Base-by-base conservation (phyloP, 139 green algal genomes). In the Astrephomene gubernaculifera region DNA sequence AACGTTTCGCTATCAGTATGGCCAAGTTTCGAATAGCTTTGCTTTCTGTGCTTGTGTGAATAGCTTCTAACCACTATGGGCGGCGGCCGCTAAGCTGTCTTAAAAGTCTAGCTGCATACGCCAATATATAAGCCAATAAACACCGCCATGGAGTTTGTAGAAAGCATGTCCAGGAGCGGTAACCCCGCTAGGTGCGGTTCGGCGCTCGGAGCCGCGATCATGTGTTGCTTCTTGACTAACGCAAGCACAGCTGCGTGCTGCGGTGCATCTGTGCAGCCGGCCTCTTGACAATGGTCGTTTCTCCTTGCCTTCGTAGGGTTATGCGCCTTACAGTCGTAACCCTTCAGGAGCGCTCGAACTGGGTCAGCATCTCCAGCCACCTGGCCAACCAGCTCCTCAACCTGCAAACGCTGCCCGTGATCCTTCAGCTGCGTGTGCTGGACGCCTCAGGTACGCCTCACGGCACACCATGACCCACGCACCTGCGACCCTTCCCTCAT, bases 271-370 rank as follows among this genome's bases (percentile, higher is more conserved):
- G n/a, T n/a, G n/a, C n/a, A n/a, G n/a, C n/a, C n/a, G n/a, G n/a
- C n/a, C n/a, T n/a, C n/a, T n/a, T n/a, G n/a, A n/a, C n/a, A n/a
- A n/a, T n/a, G n/a, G n/a, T n/a, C n/a, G n/a, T n/a, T n/a, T n/a
- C n/a, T n/a, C n/a, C n/a, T 25, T 60, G 9, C 31, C n/a, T 43
- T 43, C 33, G 31, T 68, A 92, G 89, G 79, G 38, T 81, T 1
- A 65, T 29, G 14, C 68, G 65, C 43, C 79, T 93, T 35, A 67
- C 60, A 21, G 82, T 94, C 19, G 69, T 64, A 22, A 69, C 89
- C 35, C 88, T 82, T 7, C 63, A 73, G 9, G 91, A 93, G 67
- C 88, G 78, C 7, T 90, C 54, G 54, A 90, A 86, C 81, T 95
- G 91, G 91, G 91, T 93, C 19, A 86, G 80, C 9, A 65, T 94